Evolutionary conservation across 2,329 filamentous ascomycete genomes (phyloP).

Genomic region (Ceratocystis diversiconidia): DNA sequence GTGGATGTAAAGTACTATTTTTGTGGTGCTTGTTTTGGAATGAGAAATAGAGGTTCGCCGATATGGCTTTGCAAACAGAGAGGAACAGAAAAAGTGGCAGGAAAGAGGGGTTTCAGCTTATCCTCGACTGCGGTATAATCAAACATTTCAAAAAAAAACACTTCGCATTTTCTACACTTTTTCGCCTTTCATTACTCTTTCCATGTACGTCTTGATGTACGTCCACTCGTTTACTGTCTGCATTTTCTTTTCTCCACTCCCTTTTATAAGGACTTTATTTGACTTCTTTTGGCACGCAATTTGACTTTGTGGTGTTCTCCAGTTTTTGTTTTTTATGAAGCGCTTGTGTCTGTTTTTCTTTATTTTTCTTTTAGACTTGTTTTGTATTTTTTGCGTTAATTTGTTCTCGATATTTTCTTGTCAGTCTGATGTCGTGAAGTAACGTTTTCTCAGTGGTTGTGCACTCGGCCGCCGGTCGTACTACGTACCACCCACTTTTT

Average conservation of each 20-base stretch:
- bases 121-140: constrained; percentile 3
- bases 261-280: constrained; percentile 5
- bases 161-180: background rate
- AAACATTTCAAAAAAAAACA: background rate
- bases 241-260: constrained; percentile 8
- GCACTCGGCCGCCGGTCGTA: background rate
- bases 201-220: background rate
- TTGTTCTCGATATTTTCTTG: background rate
- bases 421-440: background rate
- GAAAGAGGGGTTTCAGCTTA: constrained; percentile 2
- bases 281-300: background rate
- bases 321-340: background rate
- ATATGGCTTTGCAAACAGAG: constrained; percentile 1
- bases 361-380: background rate
- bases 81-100: background rate
- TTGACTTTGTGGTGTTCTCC: background rate
- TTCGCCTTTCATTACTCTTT: background rate
- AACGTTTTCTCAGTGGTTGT: background rate
- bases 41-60: background rate
- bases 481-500: background rate
- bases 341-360: background rate
- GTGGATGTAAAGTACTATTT: constrained; percentile 14
- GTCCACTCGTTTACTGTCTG: constrained; percentile 4
- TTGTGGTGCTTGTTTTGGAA: constrained; percentile 11
- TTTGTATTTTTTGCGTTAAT: too few relatives aligned